Conservation (phyloP, 2,329 filamentous ascomycete genomes). For the Pseudogymnoascus verrucosus region DNA sequence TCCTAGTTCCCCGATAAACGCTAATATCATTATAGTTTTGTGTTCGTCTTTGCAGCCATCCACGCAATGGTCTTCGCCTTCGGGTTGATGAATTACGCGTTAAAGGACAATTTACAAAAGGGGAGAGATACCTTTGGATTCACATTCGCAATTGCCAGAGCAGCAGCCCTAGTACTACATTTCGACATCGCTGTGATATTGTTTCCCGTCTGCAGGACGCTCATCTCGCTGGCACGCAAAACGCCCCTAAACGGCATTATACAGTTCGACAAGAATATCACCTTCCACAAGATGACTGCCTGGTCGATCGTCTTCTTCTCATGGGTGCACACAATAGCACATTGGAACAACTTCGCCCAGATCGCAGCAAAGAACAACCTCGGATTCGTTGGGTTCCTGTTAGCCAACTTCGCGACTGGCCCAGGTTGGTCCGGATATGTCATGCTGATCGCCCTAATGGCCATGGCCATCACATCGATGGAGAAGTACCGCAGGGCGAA, state of each 20-base stretch:
- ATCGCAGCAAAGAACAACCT: conserved; percentile 67
- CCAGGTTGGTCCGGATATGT: conserved; percentile 82
- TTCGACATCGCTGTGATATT: conserved; percentile 74
- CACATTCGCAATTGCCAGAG: conserved; percentile 68
- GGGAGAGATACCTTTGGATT: conserved; percentile 63
- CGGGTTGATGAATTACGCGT: conserved; percentile 68
- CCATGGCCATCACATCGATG: conserved; percentile 68
- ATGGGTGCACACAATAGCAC: conserved; percentile 76
- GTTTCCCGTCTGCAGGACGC: conserved; percentile 74
- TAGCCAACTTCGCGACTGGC: conserved; percentile 70
- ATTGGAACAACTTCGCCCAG: conserved; percentile 81
- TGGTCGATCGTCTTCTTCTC: conserved; percentile 88
- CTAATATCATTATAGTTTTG: conserved; percentile 49
- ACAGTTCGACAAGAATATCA: conserved; percentile 84
- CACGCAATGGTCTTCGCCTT: conserved; percentile 74
- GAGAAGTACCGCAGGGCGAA: conserved; percentile 73
- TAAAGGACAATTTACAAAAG: conserved; percentile 65
- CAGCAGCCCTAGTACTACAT: conserved; percentile 69
- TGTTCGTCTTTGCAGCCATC: conserved; percentile 64
- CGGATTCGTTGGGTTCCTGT: conserved; percentile 68
- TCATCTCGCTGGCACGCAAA: conserved; percentile 72
- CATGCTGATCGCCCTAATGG: conserved; percentile 71
- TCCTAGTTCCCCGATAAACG: too few relatives aligned
- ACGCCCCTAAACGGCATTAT: conserved; percentile 80
- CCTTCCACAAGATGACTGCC: conserved; percentile 75